Evolutionary conservation across 345 rosid species (phyloP).

Genomic region (Odontarrhena argentea): DNA sequence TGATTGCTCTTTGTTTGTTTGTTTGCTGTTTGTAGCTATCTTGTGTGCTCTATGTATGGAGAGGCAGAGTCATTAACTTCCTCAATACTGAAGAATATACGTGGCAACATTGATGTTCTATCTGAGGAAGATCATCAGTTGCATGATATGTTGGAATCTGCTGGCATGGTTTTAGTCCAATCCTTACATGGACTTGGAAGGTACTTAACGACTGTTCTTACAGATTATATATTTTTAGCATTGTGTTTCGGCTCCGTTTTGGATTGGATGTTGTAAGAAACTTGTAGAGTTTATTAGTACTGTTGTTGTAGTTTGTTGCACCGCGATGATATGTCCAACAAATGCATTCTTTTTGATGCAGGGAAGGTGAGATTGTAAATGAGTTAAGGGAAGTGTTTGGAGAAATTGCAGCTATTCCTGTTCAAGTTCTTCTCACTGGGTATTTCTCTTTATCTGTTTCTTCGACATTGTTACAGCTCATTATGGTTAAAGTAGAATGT

Average conservation of each 20-base stretch:
- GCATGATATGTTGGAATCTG: slow-evolving; percentile 58
- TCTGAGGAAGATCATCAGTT: slow-evolving; percentile 36
- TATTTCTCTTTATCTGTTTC: slow-evolving; percentile 37
- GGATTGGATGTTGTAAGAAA: slow-evolving; percentile 11
- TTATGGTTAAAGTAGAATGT: neutral
- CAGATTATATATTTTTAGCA: neutral
- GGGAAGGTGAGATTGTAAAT: slow-evolving; percentile 59
- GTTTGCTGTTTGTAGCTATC: slow-evolving; percentile 51
- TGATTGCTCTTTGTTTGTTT: slow-evolving; percentile 14
- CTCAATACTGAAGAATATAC: slow-evolving; percentile 48
- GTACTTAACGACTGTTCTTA: slow-evolving; percentile 32
- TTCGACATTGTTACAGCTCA: slow-evolving; percentile 6
- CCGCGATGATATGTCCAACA: slow-evolving; percentile 2
- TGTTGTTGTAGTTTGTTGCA: slow-evolving; percentile 19
- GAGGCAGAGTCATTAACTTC: slow-evolving; percentile 70
- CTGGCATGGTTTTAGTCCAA: slow-evolving; percentile 86
- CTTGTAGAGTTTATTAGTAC: slow-evolving; percentile 4
- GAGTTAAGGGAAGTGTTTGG: slow-evolving; percentile 58
- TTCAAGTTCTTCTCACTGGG: slow-evolving; percentile 78
- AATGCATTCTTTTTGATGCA: slow-evolving; percentile 40
- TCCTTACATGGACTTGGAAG: slow-evolving; percentile 67
- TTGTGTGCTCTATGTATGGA: slow-evolving; percentile 75
- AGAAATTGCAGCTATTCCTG: slow-evolving; percentile 60
- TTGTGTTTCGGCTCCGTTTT: neutral
- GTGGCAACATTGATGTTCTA: slow-evolving; percentile 16